Base-by-base conservation (phyloP, 352 stramenopile genomes). In the Pythium insidiosum region DNA sequence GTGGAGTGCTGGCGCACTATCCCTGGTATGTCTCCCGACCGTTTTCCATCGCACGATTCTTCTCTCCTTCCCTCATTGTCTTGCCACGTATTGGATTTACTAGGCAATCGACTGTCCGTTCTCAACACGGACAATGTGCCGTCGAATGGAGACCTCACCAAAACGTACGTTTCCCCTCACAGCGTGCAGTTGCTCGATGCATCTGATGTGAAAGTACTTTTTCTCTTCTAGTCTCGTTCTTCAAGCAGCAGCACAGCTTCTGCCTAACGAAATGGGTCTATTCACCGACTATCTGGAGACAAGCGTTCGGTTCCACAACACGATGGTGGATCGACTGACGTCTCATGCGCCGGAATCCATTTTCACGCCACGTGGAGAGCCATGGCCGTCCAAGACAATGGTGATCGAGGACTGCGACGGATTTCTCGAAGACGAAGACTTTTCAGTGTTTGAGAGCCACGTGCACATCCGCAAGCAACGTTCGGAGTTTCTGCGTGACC, bases 71-170 rank as follows among this genome's bases (percentile, higher is more conserved):
- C 3, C n/a, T n/a, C n/a, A n/a, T 6, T 3, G 21, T 31, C n/a
- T 53, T 22, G n/a, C 9, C 20, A 10, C 3, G 12, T 13, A 6
- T 26, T 63, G 16, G 30, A 40, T 3, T 54, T 68, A 20, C 59
- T 66, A 38, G 44, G 69, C 23, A 73, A 75, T 15, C 35, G 38
- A 6, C 18, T 93, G 4, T 87, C 70, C 11, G 36, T 93, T 7
- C 63, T 90, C 48, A 88, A 86, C 57, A 93, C 75, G 29, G 77
- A 93, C 53, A 93, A 93, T 42, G 52, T 90, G 23, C 74, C 70
- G 4, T 54, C 54, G 5, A 93, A 93, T 46, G 77, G 77, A 21
- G 61, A 72, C 18, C 29, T 37, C 0, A 82, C 89, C 43, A 73
- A 79, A 39, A 50, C 25, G 43, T 63, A 56, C 12, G 45, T 52